Conservation (phyloP, 129 eudicot species). For the Erigeron canadensis region DNA sequence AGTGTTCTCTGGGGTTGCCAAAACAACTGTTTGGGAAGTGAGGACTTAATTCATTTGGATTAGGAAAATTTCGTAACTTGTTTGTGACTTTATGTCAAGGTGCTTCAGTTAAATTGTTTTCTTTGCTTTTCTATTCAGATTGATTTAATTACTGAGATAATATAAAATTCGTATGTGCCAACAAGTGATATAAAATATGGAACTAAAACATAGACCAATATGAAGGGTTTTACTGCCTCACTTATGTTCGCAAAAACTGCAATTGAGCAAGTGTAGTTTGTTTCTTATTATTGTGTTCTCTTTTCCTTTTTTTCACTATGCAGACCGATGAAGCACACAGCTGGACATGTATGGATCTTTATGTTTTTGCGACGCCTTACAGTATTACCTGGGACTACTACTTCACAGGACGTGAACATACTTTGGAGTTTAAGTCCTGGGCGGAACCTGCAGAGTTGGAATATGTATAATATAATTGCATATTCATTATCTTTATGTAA, state of each 20-base stretch:
- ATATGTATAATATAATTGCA: conserved; percentile 53
- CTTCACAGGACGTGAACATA: conserved; percentile 75
- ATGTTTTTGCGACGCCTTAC: conserved; percentile 97
- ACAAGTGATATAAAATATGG: neutral
- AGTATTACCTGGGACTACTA: conserved; percentile 97
- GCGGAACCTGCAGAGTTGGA: conserved; percentile 97
- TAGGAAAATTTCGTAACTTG: too few species aligned
- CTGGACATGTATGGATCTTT: conserved; percentile 98
- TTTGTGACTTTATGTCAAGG: neutral
- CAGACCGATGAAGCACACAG: conserved; percentile 93
- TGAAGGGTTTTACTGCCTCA: neutral
- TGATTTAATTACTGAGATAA: neutral
- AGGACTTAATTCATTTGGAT: too few species aligned
- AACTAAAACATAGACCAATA: neutral
- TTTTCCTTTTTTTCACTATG: conserved; percentile 10
- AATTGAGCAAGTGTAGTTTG: neutral
- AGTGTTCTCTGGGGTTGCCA: too few species aligned
- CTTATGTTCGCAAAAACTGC: neutral
- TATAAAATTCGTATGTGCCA: neutral
- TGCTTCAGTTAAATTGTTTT: neutral
- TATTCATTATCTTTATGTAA: conserved; percentile 8
- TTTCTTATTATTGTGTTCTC: neutral
- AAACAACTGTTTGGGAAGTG: too few species aligned
- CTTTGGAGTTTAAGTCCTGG: conserved; percentile 71
- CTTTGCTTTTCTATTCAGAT: neutral